A percentile compares a stretch with the other conserved stretches of the same genome.
Evolutionary conservation across 2,329 filamentous ascomycete genomes (phyloP).

Genomic region (Alternaria sp.): DNA sequence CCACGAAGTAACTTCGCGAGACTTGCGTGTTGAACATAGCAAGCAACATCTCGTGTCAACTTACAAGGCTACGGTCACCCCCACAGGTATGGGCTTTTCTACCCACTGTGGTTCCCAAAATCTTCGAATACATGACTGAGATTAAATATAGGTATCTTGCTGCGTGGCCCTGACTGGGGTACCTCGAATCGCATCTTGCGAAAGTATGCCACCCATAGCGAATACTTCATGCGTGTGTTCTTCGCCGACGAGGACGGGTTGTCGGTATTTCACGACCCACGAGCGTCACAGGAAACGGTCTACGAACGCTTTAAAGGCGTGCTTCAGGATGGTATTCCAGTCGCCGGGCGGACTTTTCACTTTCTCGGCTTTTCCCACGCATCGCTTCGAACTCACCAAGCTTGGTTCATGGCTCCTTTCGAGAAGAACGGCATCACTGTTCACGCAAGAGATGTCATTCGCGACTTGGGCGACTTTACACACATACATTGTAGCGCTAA

Average conservation of each 20-base stretch:
- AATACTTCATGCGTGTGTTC: slow-evolving; percentile 63
- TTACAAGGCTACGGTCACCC: slow-evolving; percentile 62
- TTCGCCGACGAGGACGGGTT: slow-evolving; percentile 79
- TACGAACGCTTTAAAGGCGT: slow-evolving; percentile 65
- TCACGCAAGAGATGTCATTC: slow-evolving; percentile 60
- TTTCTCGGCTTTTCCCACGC: slow-evolving; percentile 48
- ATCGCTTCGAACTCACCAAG: slow-evolving; percentile 40
- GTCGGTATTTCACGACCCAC: slow-evolving; percentile 65
- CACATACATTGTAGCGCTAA: slow-evolving; percentile 64
- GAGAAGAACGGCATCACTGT: slow-evolving; percentile 57
- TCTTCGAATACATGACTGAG: not conserved
- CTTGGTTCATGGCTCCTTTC: slow-evolving; percentile 48
- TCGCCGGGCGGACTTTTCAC: slow-evolving; percentile 38
- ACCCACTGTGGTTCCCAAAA: not conserved
- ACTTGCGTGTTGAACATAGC: slow-evolving; percentile 60
- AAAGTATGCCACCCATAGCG: slow-evolving; percentile 31
- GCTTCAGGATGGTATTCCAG: slow-evolving; percentile 64
- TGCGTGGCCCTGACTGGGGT: slow-evolving; percentile 64
- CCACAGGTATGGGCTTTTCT: slow-evolving; percentile 39
- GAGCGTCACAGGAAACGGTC: slow-evolving; percentile 35
- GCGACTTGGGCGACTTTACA: slow-evolving; percentile 49
- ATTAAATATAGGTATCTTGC: slow-evolving; percentile 32
- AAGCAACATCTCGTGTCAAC: slow-evolving; percentile 56
- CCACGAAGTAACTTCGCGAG: slow-evolving; percentile 64
- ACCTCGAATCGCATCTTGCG: slow-evolving; percentile 57